Evolutionary conservation across 208 protist species (phyloP).

Genomic region (Leishmania aethiopica): DNA sequence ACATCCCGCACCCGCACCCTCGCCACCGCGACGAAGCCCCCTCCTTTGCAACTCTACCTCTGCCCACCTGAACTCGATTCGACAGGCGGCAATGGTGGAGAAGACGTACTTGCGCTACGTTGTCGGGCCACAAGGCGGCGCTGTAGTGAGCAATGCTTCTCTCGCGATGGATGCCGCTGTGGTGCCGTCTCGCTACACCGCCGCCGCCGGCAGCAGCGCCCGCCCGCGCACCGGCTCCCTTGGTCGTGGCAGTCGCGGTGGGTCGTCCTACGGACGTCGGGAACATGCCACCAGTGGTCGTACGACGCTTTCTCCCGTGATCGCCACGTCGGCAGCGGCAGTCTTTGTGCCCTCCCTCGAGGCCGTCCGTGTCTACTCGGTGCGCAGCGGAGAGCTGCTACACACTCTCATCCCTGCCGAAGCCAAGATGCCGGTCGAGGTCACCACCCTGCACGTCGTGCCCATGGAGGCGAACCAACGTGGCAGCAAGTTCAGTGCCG

Average conservation of each 20-base stretch:
- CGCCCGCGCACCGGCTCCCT: not conserved
- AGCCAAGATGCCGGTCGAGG: slow-evolving; percentile 81
- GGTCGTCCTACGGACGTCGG: not conserved
- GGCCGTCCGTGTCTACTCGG: slow-evolving; percentile 80
- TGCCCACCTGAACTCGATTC: not conserved
- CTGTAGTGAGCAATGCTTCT: slow-evolving; percentile 65
- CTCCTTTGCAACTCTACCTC: not conserved
- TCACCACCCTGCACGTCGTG: slow-evolving; percentile 67
- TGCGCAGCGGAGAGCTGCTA: slow-evolving; percentile 74
- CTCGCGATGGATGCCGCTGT: slow-evolving; percentile 60
- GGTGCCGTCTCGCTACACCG: slow-evolving; percentile 37
- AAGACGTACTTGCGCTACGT: slow-evolving; percentile 92
- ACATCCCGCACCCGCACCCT: not conserved
- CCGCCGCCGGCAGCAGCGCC: slow-evolving; percentile 1
- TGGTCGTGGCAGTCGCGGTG: slow-evolving; percentile 9
- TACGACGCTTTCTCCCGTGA: slow-evolving; percentile 1
- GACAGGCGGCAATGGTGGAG: slow-evolving; percentile 62
- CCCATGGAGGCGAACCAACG: slow-evolving; percentile 30
- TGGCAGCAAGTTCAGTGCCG: not conserved
- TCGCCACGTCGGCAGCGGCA: slow-evolving; percentile 33
- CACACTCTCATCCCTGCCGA: slow-evolving; percentile 76
- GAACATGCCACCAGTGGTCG: not conserved
- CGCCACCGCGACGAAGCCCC: not conserved
- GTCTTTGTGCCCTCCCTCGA: slow-evolving; percentile 87
- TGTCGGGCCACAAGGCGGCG: slow-evolving; percentile 76